Conservation (phyloP, 129 eudicot species). For the Smallanthus sonchifolius region DNA sequence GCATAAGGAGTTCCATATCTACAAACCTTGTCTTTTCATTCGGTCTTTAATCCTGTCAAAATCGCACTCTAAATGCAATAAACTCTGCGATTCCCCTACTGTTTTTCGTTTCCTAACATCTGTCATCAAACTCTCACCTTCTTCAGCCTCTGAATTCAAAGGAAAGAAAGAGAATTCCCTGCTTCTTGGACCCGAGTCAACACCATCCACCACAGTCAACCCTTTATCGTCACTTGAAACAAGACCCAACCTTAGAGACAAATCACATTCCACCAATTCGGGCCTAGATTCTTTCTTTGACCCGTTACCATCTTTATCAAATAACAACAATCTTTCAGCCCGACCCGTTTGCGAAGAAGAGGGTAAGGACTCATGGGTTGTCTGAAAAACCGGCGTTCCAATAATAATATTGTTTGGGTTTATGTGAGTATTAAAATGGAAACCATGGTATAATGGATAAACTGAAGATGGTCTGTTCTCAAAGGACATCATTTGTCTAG, state of each 20-base stretch:
- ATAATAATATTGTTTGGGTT: constrained; percentile 37
- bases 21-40: constrained; percentile 58
- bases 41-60: constrained; percentile 33
- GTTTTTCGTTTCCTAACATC: constrained; percentile 60
- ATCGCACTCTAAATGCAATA: constrained; percentile 40
- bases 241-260: constrained; percentile 80
- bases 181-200: constrained; percentile 29
- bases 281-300: constrained; percentile 29
- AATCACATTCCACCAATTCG: constrained; percentile 50
- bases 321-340: constrained; percentile 40
- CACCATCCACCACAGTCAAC: constrained; percentile 24
- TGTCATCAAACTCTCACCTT: constrained; percentile 32
- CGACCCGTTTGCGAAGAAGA: constrained; percentile 32
- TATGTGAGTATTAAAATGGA: constrained; percentile 30
- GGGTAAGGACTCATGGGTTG: constrained; percentile 31
- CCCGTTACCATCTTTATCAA: constrained; percentile 22
- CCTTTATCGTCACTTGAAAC: constrained; percentile 31
- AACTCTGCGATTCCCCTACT: constrained; percentile 33
- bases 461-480: constrained; percentile 36
- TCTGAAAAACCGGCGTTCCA: constrained; percentile 63
- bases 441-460: constrained; percentile 66
- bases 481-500: constrained; percentile 24
- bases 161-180: constrained; percentile 68
- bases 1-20: constrained; percentile 27
- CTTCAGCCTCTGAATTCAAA: constrained; percentile 36